These are phyloP conservation scores for Agarophyton chilense DNA, from an alignment of 23 red algal species.

Conservation along the genomic window DNA sequence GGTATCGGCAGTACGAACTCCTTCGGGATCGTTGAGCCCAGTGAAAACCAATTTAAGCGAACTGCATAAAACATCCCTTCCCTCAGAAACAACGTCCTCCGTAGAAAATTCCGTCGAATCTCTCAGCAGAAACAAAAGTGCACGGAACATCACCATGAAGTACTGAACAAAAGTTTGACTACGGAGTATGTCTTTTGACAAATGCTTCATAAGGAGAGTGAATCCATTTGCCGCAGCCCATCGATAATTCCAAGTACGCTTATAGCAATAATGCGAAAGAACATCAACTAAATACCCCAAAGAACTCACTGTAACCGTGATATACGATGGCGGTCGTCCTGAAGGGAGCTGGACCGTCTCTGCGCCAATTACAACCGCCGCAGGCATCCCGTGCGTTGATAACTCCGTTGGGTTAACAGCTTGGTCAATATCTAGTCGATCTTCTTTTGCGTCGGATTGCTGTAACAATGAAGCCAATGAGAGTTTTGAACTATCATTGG, in stretches of 20 bases:
- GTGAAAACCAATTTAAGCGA: not conserved
- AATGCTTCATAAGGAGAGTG: conserved; percentile 1
- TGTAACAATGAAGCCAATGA: not conserved
- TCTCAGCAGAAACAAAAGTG: conserved; percentile 1
- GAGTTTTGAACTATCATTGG: not conserved
- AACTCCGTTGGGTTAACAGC: not conserved
- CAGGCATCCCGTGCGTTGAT: not conserved
- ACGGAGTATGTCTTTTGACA: not conserved
- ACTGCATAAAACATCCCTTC: not conserved
- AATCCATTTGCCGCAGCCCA: conserved; percentile 71
- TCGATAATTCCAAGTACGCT: conserved; percentile 50
- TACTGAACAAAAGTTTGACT: not conserved
- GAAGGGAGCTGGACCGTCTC: not conserved
- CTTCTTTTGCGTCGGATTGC: not conserved
- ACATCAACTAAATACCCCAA: conserved; percentile 43
- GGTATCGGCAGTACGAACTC: not conserved
- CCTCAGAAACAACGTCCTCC: not conserved
- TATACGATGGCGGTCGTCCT: not conserved
- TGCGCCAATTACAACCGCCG: not conserved
- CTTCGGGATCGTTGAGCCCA: not conserved
- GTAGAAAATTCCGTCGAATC: not conserved
- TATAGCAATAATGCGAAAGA: conserved; percentile 79
- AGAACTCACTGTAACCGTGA: not conserved
- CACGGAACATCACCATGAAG: conserved; percentile 12
- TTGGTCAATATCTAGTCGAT: conserved; percentile 1